Percentiles rank a stretch among this genome's conserved stretches.
Conservation (phyloP, 2,329 filamentous ascomycete genomes). For the Fusarium sp. region DNA sequence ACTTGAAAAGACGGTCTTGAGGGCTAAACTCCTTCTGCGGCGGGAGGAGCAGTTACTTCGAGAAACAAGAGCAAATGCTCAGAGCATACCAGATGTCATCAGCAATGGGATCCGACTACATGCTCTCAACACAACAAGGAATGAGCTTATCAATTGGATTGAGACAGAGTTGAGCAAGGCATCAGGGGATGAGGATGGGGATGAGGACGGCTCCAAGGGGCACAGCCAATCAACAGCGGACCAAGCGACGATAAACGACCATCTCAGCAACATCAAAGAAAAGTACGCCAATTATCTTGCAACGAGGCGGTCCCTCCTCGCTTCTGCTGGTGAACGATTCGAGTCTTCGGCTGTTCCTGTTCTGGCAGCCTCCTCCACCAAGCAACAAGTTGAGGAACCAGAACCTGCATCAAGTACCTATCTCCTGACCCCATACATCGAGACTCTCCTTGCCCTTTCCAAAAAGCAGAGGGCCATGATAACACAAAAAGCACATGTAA, state of each 20-base stretch:
- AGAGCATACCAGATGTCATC: slow-evolving; percentile 48
- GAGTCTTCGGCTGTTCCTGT: slow-evolving; percentile 41
- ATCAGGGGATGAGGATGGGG: slow-evolving; percentile 47
- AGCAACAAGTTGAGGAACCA: slow-evolving; percentile 17
- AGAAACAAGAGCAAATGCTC: slow-evolving; percentile 53
- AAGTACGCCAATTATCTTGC: slow-evolving; percentile 64
- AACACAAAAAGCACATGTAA: slow-evolving; percentile 66
- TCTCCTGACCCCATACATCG: slow-evolving; percentile 65
- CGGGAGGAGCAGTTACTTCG: slow-evolving; percentile 64
- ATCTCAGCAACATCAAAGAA: slow-evolving; percentile 57
- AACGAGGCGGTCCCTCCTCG: slow-evolving; percentile 58
- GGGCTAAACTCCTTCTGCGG: slow-evolving; percentile 64
- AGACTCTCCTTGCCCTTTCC: slow-evolving; percentile 60
- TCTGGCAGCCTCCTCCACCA: slow-evolving; percentile 13
- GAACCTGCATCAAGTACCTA: slow-evolving; percentile 44
- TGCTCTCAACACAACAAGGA: slow-evolving; percentile 64
- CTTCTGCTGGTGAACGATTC: slow-evolving; percentile 47
- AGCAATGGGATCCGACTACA: slow-evolving; percentile 54
- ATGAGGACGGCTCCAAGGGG: slow-evolving; percentile 37
- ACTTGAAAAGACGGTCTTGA: slow-evolving; percentile 66
- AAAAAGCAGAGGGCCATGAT: slow-evolving; percentile 65
- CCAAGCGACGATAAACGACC: slow-evolving; percentile 46
- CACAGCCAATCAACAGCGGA: slow-evolving; percentile 31
- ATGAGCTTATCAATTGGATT: slow-evolving; percentile 71
- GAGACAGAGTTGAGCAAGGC: slow-evolving; percentile 67